Conservation (phyloP, 2,329 filamentous ascomycete genomes). For the Mycosphaerella arachidis region DNA sequence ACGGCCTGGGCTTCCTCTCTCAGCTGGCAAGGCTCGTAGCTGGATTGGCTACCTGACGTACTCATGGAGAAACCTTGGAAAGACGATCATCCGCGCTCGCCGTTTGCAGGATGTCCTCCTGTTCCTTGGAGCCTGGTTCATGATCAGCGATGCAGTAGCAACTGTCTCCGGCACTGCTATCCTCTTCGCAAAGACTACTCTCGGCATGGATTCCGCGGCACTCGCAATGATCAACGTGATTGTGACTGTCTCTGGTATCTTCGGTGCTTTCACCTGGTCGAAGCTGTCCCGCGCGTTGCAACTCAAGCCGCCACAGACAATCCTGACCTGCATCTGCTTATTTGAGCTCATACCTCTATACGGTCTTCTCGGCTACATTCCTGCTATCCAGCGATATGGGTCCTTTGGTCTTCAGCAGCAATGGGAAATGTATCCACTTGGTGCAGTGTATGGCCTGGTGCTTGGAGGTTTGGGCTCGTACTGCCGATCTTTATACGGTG, state of each 20-base stretch:
- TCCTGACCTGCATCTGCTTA: constrained; percentile 82
- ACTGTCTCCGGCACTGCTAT: constrained; percentile 93
- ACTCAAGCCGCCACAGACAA: constrained; percentile 77
- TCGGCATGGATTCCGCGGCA: constrained; percentile 83
- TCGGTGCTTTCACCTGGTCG: constrained; percentile 87
- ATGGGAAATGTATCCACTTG: constrained; percentile 95
- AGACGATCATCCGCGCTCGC: constrained; percentile 71
- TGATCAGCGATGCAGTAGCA: constrained; percentile 88
- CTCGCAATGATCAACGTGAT: constrained; percentile 92
- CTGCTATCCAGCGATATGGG: constrained; percentile 68
- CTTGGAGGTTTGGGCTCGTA: constrained; percentile 90
- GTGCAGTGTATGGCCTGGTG: constrained; percentile 86
- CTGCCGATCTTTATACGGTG: constrained; percentile 85
- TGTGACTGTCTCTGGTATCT: constrained; percentile 74
- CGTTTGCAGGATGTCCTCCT: constrained; percentile 68
- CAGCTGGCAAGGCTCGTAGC: constrained; percentile 35
- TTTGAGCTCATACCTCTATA: constrained; percentile 94
- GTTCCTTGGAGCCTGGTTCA: constrained; percentile 86
- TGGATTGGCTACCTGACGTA: constrained; percentile 71
- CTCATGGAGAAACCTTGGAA: constrained; percentile 81
- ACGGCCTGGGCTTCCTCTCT: constrained; percentile 74
- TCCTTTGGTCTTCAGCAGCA: constrained; percentile 83
- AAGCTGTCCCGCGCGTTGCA: constrained; percentile 66
- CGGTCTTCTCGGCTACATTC: constrained; percentile 81
- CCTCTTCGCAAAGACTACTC: constrained; percentile 87